phyloP scores from a whole-genome alignment of 805 yeast species.

The Myxozyma melibiosi region DNA sequence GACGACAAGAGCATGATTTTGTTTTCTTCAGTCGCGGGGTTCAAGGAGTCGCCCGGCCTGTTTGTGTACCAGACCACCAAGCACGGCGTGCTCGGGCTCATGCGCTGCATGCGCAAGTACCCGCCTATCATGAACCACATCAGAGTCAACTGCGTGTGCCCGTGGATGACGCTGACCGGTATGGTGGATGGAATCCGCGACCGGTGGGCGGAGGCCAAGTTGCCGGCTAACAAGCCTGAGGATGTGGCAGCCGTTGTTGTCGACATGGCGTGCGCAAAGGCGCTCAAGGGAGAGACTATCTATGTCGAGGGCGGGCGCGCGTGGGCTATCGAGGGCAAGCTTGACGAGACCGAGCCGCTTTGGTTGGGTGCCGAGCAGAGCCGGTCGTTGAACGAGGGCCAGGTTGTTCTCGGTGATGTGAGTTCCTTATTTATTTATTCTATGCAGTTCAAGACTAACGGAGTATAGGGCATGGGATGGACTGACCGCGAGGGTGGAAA shows the following conservation, averaged over 20 bases:
- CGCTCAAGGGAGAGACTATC: slow-evolving; percentile 15
- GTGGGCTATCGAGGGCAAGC: slow-evolving; percentile 14
- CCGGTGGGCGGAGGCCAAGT: slow-evolving; percentile 9
- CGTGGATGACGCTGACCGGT: slow-evolving; percentile 26
- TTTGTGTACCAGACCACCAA: slow-evolving; percentile 24
- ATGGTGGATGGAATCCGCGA: slow-evolving; percentile 25
- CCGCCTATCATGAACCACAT: slow-evolving; percentile 17
- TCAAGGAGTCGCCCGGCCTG: slow-evolving; percentile 25
- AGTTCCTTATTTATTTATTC: not conserved
- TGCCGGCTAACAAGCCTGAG: slow-evolving; percentile 21
- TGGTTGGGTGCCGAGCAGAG: slow-evolving; percentile 22
- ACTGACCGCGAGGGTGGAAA: slow-evolving; percentile 18
- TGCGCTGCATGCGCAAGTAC: slow-evolving; percentile 22
- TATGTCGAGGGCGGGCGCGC: slow-evolving; percentile 21
- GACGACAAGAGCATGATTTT: slow-evolving; percentile 16
- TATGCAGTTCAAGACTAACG: not conserved
- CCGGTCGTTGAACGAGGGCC: slow-evolving; percentile 9
- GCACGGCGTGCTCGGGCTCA: slow-evolving; percentile 22
- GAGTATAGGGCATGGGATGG: slow-evolving; percentile 16
- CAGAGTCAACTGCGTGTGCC: slow-evolving; percentile 22
- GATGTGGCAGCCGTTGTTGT: slow-evolving; percentile 17
- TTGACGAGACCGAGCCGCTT: slow-evolving; percentile 17
- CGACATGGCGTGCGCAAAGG: slow-evolving; percentile 12
- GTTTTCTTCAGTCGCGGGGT: slow-evolving; percentile 26
- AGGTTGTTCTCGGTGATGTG: slow-evolving; percentile 18